phyloP scores from a whole-genome alignment of 257 asterid species.

The Nicotiana otophora region DNA sequence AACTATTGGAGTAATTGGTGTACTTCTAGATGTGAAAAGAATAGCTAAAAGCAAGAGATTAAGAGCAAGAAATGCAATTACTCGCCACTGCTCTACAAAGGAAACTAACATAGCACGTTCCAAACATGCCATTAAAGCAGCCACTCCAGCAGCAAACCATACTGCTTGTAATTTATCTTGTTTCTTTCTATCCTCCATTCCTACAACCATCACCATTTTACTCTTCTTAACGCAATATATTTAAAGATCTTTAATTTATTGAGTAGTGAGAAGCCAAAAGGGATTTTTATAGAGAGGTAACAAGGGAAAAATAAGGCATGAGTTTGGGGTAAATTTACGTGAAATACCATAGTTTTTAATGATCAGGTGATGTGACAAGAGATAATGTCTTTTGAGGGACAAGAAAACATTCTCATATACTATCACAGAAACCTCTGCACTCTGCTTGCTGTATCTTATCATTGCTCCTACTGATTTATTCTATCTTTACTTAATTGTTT shows the following conservation, averaged over 20 bases:
- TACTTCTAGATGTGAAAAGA: conserved; percentile 58
- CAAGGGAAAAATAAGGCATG: not conserved
- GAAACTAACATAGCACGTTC: conserved; percentile 56
- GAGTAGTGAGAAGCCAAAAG: not conserved
- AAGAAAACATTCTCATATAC: conserved; percentile 60
- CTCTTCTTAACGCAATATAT: not conserved
- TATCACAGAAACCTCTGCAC: conserved; percentile 16
- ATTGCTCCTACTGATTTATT: conserved; percentile 28
- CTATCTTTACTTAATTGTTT: conserved; percentile 10
- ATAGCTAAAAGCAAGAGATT: conserved; percentile 81
- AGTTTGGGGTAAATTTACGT: conserved; percentile 13
- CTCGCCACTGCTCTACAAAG: conserved; percentile 68
- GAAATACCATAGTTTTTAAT: conserved; percentile 21
- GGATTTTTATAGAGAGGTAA: not conserved
- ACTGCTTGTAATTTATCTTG: conserved; percentile 58
- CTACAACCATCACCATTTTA: not conserved
- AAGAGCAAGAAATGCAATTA: conserved; percentile 75
- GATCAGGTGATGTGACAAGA: conserved; percentile 34
- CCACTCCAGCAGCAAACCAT: conserved; percentile 86
- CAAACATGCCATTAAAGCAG: conserved; percentile 74
- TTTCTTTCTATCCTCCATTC: conserved; percentile 33
- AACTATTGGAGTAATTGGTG: conserved; percentile 16
- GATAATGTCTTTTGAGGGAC: conserved; percentile 39
- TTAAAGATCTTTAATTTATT: not conserved
- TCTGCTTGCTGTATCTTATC: conserved; percentile 29